Percentiles rank a stretch among this genome's conserved stretches.
Evolutionary conservation across 177 flowering plant species (phyloP).

Genomic region (Tripterygium wilfordii): DNA sequence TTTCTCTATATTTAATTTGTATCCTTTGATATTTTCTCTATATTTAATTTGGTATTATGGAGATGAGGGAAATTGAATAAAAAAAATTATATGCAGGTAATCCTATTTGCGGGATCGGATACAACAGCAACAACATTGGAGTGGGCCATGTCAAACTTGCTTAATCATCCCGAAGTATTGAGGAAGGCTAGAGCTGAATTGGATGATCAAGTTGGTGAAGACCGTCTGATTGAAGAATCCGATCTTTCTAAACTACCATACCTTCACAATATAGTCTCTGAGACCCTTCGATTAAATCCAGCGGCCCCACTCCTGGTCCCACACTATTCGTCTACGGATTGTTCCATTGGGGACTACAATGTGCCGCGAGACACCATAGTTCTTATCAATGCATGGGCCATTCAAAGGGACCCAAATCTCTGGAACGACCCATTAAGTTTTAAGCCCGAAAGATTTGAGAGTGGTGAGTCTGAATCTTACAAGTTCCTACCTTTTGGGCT

Average conservation of each 20-base stretch:
- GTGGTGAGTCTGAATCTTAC: slow-evolving; percentile 4
- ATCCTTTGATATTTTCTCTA: too few relatives aligned
- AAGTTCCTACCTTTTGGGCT: slow-evolving; percentile 30
- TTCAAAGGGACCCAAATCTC: slow-evolving; percentile 37
- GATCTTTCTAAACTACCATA: slow-evolving; percentile 30
- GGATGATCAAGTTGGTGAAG: slow-evolving; percentile 19
- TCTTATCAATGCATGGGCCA: slow-evolving; percentile 42
- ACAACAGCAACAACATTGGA: slow-evolving; percentile 36
- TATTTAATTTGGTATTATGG: too few relatives aligned
- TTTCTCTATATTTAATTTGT: neutral
- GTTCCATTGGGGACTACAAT: slow-evolving; percentile 6
- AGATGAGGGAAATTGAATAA: too few relatives aligned
- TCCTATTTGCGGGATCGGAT: slow-evolving; percentile 17
- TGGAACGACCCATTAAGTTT: slow-evolving; percentile 36
- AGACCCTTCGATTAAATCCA: slow-evolving; percentile 38
- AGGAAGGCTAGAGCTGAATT: slow-evolving; percentile 35
- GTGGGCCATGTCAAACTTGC: slow-evolving; percentile 43
- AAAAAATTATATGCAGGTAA: neutral
- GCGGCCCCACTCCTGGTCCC: slow-evolving; percentile 19
- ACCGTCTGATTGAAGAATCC: slow-evolving; percentile 22
- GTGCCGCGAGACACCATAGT: slow-evolving; percentile 8
- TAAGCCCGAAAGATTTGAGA: slow-evolving; percentile 39
- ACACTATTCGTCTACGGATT: slow-evolving; percentile 1
- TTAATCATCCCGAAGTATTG: slow-evolving; percentile 34
- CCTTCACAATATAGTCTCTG: slow-evolving; percentile 27